Percentiles rank a stretch among this genome's conserved stretches.
phyloP scores from a whole-genome alignment of 345 rosid species.

The Gossypium turneri region DNA sequence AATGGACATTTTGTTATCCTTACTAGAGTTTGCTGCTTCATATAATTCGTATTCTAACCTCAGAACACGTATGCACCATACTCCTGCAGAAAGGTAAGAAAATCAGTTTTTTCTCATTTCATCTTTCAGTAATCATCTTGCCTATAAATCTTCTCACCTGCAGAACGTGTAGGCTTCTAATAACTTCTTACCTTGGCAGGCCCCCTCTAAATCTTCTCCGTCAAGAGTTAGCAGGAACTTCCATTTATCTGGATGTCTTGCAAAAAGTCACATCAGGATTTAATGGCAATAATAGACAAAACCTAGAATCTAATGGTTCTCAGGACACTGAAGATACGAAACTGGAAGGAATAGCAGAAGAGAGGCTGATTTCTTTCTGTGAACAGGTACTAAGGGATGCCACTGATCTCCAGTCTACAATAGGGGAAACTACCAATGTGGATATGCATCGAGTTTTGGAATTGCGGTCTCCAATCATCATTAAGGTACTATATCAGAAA shows the following conservation, averaged over 20 bases:
- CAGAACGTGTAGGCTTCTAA: not conserved
- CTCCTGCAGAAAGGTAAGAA: conserved; percentile 73
- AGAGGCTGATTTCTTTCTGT: conserved; percentile 76
- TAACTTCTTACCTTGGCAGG: conserved; percentile 41
- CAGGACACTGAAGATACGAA: conserved; percentile 36
- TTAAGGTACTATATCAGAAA: conserved; percentile 50
- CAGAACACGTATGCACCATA: conserved; percentile 70
- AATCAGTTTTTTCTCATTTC: conserved; percentile 1
- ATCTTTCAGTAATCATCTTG: conserved; percentile 5
- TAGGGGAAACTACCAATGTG: conserved; percentile 77
- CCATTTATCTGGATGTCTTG: conserved; percentile 79
- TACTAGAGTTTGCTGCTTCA: conserved; percentile 85
- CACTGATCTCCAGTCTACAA: conserved; percentile 67
- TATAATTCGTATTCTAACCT: conserved; percentile 86
- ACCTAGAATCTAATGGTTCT: conserved; percentile 27
- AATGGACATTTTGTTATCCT: conserved; percentile 83
- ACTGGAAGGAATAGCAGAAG: conserved; percentile 75
- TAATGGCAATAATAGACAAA: conserved; percentile 26
- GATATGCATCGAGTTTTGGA: conserved; percentile 82
- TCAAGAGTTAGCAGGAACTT: conserved; percentile 84
- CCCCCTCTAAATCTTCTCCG: conserved; percentile 92
- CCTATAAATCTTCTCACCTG: not conserved
- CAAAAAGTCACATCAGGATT: conserved; percentile 68
- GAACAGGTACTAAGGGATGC: conserved; percentile 87
- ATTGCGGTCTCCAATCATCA: conserved; percentile 86